phyloP scores from a whole-genome alignment of 768 basidiomycete genomes.

The Mycena indigotica region DNA sequence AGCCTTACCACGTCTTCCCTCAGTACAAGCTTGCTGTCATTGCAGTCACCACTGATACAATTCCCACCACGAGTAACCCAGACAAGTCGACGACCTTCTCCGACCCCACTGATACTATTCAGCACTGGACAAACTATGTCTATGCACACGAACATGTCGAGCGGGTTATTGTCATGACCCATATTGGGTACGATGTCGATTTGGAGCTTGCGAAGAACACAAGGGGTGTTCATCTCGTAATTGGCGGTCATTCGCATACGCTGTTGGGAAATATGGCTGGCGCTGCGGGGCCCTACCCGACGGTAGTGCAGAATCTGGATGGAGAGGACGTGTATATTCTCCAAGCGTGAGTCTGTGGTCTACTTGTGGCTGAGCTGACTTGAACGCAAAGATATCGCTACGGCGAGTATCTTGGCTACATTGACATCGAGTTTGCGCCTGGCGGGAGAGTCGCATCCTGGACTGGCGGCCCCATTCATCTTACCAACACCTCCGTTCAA shows the following conservation, averaged over 20 bases:
- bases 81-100: slow-evolving; percentile 41
- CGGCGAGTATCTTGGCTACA: slow-evolving; percentile 49
- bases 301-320: slow-evolving; percentile 43
- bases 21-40: slow-evolving; percentile 44
- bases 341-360: slow-evolving; percentile 29
- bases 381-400: slow-evolving; percentile 35
- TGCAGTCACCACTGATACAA: slow-evolving; percentile 45
- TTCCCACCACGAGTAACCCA: slow-evolving; percentile 40
- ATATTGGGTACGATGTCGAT: slow-evolving; percentile 49
- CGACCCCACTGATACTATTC: slow-evolving; percentile 39
- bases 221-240: slow-evolving; percentile 41
- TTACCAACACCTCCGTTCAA: slow-evolving; percentile 39
- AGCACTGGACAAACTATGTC: slow-evolving; percentile 41
- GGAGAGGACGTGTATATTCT: slow-evolving; percentile 52
- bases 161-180: slow-evolving; percentile 47
- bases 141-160: slow-evolving; percentile 36
- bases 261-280: slow-evolving; percentile 43
- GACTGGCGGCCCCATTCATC: slow-evolving; percentile 44
- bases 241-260: slow-evolving; percentile 50
- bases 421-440: slow-evolving; percentile 44
- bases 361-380: neutral
- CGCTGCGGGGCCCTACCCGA: slow-evolving; percentile 46
- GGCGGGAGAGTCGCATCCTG: slow-evolving; percentile 42
- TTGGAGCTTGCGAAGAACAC: slow-evolving; percentile 42
- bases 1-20: slow-evolving; percentile 43